Percentiles rank a stretch among this genome's conserved stretches.
Conservation (phyloP, 148 eudicot genomes). For the Pouteria glomerata region DNA sequence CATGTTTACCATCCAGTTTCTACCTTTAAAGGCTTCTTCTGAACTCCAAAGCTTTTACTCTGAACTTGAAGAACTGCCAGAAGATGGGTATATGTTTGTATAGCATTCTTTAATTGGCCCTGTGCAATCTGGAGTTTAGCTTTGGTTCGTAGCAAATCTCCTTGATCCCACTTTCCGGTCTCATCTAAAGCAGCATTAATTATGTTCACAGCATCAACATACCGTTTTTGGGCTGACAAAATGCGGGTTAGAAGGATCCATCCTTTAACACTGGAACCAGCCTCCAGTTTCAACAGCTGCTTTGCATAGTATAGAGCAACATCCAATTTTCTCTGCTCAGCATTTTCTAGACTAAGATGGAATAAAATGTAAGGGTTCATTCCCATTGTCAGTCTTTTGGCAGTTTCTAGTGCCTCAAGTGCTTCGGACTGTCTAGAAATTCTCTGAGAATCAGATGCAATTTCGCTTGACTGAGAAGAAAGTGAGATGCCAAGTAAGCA, state of each 20-base stretch:
- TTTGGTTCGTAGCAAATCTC: constrained; percentile 67
- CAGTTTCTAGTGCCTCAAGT: constrained; percentile 48
- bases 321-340: constrained; percentile 88
- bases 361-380: constrained; percentile 36
- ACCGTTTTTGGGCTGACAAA: constrained; percentile 72
- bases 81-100: constrained; percentile 64
- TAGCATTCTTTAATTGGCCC: constrained; percentile 50
- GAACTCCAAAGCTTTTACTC: constrained; percentile 47
- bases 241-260: constrained; percentile 77
- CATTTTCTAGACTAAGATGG: constrained; percentile 72
- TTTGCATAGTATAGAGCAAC: constrained; percentile 68
- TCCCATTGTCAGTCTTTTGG: constrained; percentile 32
- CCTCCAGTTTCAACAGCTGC: constrained; percentile 54
- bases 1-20: background rate
- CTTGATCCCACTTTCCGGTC: constrained; percentile 83
- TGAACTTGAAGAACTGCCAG: constrained; percentile 82
- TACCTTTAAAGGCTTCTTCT: constrained; percentile 53
- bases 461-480: constrained; percentile 38
- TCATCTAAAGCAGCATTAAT: constrained; percentile 77
- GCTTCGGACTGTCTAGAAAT: constrained; percentile 50
- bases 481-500: constrained; percentile 59
- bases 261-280: constrained; percentile 56
- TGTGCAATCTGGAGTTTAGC: constrained; percentile 79
- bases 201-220: constrained; percentile 60
- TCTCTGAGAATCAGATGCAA: constrained; percentile 50